A percentile compares a stretch with the other conserved stretches of the same genome.
Evolutionary conservation across 441 rosid genomes (phyloP).

Genomic region (Eutrema salsugineum): DNA sequence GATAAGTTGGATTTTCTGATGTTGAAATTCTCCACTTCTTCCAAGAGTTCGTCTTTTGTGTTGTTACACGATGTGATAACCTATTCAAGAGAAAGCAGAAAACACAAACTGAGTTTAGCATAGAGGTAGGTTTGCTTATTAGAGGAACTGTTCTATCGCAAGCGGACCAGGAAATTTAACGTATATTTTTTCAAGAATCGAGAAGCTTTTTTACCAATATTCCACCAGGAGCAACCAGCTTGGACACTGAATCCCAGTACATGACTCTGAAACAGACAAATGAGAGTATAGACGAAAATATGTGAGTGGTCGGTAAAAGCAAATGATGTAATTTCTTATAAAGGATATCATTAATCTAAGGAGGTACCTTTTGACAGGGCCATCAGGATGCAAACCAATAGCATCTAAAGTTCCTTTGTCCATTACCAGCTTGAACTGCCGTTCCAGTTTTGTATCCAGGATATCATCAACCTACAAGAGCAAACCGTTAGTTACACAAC

Average conservation of each 20-base stretch:
- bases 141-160: background rate
- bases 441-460: slow-evolving; percentile 69
- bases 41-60: slow-evolving; percentile 80
- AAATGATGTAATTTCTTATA: background rate
- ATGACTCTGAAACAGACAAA: slow-evolving; percentile 51
- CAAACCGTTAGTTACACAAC: slow-evolving; percentile 6
- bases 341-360: background rate
- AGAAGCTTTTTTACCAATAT: slow-evolving; percentile 56
- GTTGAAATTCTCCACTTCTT: slow-evolving; percentile 73
- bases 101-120: no score
- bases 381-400: slow-evolving; percentile 94
- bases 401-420: slow-evolving; percentile 99
- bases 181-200: background rate
- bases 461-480: slow-evolving; percentile 75
- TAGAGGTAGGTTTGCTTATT: no score
- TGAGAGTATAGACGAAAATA: background rate
- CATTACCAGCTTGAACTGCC: slow-evolving; percentile 73
- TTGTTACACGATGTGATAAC: slow-evolving; percentile 84
- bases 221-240: slow-evolving; percentile 76
- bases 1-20: slow-evolving; percentile 37
- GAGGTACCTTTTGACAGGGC: slow-evolving; percentile 70
- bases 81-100: slow-evolving; percentile 31
- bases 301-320: background rate
- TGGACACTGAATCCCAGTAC: slow-evolving; percentile 91
- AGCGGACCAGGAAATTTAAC: background rate